Evolutionary conservation across 495 filamentous ascomycete genomes (phyloP).

Genomic region (Tuber indicum): DNA sequence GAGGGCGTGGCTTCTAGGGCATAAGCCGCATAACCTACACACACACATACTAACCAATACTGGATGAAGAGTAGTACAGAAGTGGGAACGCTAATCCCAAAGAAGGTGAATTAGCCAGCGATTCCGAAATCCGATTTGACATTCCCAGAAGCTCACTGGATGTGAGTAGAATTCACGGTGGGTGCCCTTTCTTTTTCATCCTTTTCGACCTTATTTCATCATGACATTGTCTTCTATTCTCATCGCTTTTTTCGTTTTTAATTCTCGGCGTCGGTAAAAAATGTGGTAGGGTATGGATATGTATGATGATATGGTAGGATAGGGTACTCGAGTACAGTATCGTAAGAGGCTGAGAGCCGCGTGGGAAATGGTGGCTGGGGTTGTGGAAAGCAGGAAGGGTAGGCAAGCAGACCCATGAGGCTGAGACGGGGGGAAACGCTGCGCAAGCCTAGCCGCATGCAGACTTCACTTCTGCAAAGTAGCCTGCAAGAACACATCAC

Average conservation of each 20-base stretch:
- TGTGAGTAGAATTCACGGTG: not conserved
- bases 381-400: not conserved
- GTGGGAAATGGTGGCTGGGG: slow-evolving; percentile 12
- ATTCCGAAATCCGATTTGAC: not conserved
- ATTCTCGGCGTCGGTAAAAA: not conserved
- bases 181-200: not conserved
- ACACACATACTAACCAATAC: not conserved
- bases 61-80: not conserved
- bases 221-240: not conserved
- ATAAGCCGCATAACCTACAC: not conserved
- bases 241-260: not conserved
- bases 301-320: not conserved
- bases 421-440: slow-evolving; percentile 22
- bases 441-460: slow-evolving; percentile 19
- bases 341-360: slow-evolving; percentile 36
- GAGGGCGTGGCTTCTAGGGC: slow-evolving; percentile 24
- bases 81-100: not conserved
- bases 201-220: not conserved
- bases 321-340: not conserved
- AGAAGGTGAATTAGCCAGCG: not conserved
- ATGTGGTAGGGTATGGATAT: not conserved
- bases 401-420: slow-evolving; percentile 17
- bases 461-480: slow-evolving; percentile 3
- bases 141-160: not conserved
- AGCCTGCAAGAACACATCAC: slow-evolving; percentile 4